Conservation (phyloP, 2,329 filamentous ascomycete species). For the Ilyonectria robusta region DNA sequence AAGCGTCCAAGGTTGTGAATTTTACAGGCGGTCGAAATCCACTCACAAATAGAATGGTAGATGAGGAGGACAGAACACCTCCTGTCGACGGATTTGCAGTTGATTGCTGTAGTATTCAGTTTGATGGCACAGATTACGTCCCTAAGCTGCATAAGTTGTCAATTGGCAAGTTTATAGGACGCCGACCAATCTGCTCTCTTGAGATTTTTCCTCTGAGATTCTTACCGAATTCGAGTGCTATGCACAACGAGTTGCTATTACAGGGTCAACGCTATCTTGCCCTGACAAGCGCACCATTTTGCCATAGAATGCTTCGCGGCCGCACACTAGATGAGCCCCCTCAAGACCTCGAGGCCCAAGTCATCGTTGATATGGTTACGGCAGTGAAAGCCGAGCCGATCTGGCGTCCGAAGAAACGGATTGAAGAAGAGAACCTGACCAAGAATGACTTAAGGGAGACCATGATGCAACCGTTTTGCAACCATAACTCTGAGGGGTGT, state of each 20-base stretch:
- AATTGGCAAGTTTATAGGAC: slow-evolving; percentile 29
- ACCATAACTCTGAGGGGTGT: slow-evolving; percentile 7
- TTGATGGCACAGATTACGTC: slow-evolving; percentile 20
- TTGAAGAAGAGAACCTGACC: neutral
- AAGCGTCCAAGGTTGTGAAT: slow-evolving; percentile 17
- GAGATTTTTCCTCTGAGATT: slow-evolving; percentile 26
- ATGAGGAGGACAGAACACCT: neutral
- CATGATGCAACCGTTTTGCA: neutral
- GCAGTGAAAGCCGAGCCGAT: neutral
- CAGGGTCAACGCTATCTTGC: neutral
- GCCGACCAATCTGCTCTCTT: slow-evolving; percentile 9
- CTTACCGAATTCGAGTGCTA: neutral
- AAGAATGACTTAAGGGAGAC: neutral
- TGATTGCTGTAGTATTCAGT: slow-evolving; percentile 27
- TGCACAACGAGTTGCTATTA: neutral
- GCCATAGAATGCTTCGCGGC: slow-evolving; percentile 3
- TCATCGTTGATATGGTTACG: slow-evolving; percentile 3
- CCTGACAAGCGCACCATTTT: neutral
- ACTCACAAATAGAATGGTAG: neutral
- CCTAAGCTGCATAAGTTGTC: slow-evolving; percentile 21
- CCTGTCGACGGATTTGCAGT: slow-evolving; percentile 22
- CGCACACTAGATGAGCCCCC: slow-evolving; percentile 1
- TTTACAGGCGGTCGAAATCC: slow-evolving; percentile 19
- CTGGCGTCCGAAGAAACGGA: neutral
- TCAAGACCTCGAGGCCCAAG: slow-evolving; percentile 3